phyloP scores from a whole-genome alignment of 345 rosid species.

The Eucalyptus erythrocorys region DNA sequence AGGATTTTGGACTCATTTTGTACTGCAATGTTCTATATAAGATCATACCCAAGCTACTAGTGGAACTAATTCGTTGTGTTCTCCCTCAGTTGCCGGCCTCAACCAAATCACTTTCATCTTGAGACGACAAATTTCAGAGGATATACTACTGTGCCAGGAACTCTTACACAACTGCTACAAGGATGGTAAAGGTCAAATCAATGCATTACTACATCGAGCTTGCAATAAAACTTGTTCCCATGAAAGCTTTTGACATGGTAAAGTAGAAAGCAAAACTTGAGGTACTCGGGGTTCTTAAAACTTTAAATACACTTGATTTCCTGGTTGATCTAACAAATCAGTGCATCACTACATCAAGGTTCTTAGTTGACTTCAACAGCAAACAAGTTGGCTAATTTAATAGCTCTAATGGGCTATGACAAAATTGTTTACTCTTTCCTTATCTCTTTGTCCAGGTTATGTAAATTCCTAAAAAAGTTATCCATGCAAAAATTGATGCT shows the following conservation, averaged over 20 bases:
- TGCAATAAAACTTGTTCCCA: background rate
- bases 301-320: background rate
- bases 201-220: too few relatives aligned
- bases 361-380: background rate
- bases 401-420: background rate
- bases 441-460: background rate
- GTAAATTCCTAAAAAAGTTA: background rate
- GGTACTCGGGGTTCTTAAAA: background rate
- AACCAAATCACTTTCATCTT: background rate
- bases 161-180: background rate
- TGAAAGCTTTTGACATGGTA: background rate
- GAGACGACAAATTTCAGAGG: rapidly evolving
- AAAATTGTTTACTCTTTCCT: background rate
- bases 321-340: background rate
- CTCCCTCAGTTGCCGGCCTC: background rate
- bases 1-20: background rate
- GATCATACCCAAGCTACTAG: background rate
- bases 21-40: background rate
- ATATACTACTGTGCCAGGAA: background rate
- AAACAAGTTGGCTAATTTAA: background rate
- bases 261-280: background rate
- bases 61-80: too few relatives aligned
- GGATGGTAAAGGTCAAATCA: background rate
- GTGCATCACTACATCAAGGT: background rate
- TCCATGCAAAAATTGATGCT: background rate